A percentile compares a stretch with the other conserved stretches of the same genome.
Evolutionary conservation across 2,329 filamentous ascomycete genomes (phyloP).

Genomic region (Clonostachys chloroleuca): DNA sequence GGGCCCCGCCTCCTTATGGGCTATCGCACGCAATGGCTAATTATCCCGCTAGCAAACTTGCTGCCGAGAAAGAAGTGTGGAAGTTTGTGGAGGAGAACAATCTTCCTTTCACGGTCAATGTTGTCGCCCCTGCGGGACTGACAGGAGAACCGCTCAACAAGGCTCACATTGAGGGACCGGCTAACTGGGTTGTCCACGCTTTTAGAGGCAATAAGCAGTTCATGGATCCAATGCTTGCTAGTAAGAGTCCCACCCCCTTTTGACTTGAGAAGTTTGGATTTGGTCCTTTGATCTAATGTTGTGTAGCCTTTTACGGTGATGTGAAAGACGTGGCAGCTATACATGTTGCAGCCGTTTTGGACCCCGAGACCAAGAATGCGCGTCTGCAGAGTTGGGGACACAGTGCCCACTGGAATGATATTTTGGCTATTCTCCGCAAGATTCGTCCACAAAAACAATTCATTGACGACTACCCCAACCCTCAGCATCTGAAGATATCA

Average conservation of each 20-base stretch:
- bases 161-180: neutral
- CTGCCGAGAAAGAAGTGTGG: conserved; percentile 21
- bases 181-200: no score
- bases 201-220: no score
- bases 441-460: conserved; percentile 35
- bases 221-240: no score
- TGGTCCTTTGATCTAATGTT: no score
- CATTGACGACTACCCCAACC: conserved; percentile 37
- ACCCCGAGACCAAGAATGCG: conserved; percentile 13
- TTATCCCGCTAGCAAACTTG: conserved; percentile 23
- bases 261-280: no score
- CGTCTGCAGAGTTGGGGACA: conserved; percentile 17
- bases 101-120: conserved; percentile 14
- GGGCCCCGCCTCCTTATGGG: conserved; percentile 16
- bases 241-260: no score
- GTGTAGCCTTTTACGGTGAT: conserved; percentile 2
- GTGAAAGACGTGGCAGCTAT: conserved; percentile 18
- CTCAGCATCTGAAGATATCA: conserved; percentile 17
- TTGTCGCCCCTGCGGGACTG: conserved; percentile 6
- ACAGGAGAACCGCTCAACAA: conserved; percentile 9
- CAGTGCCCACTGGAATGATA: conserved; percentile 37
- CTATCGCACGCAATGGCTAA: conserved; percentile 5
- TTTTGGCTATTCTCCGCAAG: conserved; percentile 62
- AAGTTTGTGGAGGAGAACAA: conserved; percentile 16
- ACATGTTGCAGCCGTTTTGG: conserved; percentile 17